Evolutionary conservation across 805 yeast species (phyloP).

Genomic region (Pichia eremophila): DNA sequence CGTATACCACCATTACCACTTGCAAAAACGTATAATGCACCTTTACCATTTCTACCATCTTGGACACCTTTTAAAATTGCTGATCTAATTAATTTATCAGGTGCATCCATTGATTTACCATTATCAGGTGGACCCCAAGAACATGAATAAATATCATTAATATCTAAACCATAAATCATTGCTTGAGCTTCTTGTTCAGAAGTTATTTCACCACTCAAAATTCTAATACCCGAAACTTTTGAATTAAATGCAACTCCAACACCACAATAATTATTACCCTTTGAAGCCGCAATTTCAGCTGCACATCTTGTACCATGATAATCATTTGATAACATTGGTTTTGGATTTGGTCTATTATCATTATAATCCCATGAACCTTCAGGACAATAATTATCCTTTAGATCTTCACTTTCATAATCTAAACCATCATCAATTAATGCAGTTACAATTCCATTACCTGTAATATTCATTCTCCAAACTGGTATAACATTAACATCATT

Average conservation of each 20-base stretch:
- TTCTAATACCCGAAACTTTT: constrained; percentile 82
- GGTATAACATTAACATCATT: constrained; percentile 81
- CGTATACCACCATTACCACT: constrained; percentile 83
- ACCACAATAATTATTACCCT: constrained; percentile 79
- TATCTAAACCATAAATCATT: constrained; percentile 66
- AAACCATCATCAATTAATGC: constrained; percentile 94
- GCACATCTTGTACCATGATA: constrained; percentile 97
- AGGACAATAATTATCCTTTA: constrained; percentile 54
- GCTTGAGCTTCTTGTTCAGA: constrained; percentile 89
- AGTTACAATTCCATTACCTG: constrained; percentile 75
- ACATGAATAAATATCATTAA: constrained; percentile 90
- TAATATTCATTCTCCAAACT: constrained; percentile 72
- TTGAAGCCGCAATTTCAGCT: constrained; percentile 90
- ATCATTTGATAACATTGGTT: constrained; percentile 73
- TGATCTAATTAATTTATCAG: constrained; percentile 65
- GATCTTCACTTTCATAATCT: constrained; percentile 71
- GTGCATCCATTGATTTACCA: constrained; percentile 79
- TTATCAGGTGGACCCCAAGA: constrained; percentile 98
- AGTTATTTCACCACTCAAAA: constrained; percentile 70
- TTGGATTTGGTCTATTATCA: constrained; percentile 63
- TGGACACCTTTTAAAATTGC: constrained; percentile 79
- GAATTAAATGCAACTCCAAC: constrained; percentile 90
- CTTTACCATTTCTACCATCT: constrained; percentile 73
- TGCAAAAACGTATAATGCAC: constrained; percentile 89
- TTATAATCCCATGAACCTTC: constrained; percentile 94